Evolutionary conservation across 1,139 yeast species (phyloP).

Genomic region (Diutina ranongensis): DNA sequence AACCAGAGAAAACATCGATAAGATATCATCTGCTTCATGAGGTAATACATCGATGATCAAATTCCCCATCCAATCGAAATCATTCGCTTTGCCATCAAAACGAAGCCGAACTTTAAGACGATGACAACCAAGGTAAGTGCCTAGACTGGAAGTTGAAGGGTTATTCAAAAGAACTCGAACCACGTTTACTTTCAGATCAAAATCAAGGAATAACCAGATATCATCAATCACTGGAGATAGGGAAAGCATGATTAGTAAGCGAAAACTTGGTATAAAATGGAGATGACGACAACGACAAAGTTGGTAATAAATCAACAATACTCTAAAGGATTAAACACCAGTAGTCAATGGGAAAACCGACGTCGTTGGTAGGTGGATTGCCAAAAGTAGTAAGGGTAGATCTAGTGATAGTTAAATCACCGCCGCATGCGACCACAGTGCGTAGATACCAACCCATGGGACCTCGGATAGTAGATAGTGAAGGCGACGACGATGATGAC

Average conservation of each 20-base stretch:
- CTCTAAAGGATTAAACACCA: too few relatives aligned
- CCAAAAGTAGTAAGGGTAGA: too few relatives aligned
- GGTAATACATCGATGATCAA: not conserved
- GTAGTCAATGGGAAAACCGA: too few relatives aligned
- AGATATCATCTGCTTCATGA: not conserved
- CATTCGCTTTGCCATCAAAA: constrained; percentile 1
- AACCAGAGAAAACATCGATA: not conserved
- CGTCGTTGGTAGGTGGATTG: too few relatives aligned
- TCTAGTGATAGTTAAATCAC: not conserved
- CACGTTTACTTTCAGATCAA: not conserved
- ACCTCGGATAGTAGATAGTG: not conserved
- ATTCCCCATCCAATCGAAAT: not conserved
- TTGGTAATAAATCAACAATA: too few relatives aligned
- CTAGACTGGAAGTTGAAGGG: not conserved
- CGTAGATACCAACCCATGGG: not conserved
- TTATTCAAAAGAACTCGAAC: not conserved
- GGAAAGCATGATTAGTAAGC: too few relatives aligned
- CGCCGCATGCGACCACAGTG: not conserved
- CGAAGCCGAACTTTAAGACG: not conserved
- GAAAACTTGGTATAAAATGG: too few relatives aligned
- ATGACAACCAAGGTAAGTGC: not conserved
- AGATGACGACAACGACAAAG: too few relatives aligned
- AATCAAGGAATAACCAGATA: not conserved
- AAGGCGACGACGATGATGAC: constrained; percentile 2
- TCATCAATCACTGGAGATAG: not conserved